phyloP scores from a whole-genome alignment of 2,329 filamentous ascomycete species.

The Arthrobotrys sinensis region DNA sequence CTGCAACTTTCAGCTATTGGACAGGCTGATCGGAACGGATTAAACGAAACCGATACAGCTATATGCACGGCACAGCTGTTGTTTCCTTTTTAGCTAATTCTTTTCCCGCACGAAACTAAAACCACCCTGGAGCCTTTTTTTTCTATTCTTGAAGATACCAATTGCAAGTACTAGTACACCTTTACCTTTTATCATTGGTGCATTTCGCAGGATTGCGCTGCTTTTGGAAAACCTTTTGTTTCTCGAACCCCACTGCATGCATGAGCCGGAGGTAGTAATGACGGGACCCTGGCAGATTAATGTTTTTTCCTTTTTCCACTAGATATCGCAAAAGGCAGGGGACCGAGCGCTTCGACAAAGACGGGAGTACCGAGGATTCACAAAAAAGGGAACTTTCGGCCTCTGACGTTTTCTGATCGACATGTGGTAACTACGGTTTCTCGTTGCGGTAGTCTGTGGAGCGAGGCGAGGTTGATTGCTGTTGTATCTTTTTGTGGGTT shows the following conservation, averaged over 20 bases:
- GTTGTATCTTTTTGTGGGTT: slow-evolving; percentile 43
- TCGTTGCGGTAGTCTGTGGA: slow-evolving; percentile 17
- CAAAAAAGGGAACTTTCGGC: slow-evolving; percentile 16
- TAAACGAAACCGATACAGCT: slow-evolving; percentile 54
- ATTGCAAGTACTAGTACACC: slow-evolving; percentile 23
- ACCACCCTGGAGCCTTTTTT: slow-evolving; percentile 3
- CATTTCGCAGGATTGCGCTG: slow-evolving; percentile 30
- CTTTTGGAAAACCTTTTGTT: slow-evolving; percentile 28
- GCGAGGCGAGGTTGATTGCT: slow-evolving; percentile 15
- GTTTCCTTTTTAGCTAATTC: slow-evolving; percentile 41
- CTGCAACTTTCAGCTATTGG: slow-evolving; percentile 30
- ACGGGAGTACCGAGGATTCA: slow-evolving; percentile 25
- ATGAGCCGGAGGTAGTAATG: slow-evolving; percentile 14
- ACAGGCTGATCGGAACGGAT: slow-evolving; percentile 60
- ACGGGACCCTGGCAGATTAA: not conserved
- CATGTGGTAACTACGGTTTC: slow-evolving; percentile 13
- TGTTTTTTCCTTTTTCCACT: slow-evolving; percentile 8
- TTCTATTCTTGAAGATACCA: slow-evolving; percentile 39
- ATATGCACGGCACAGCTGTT: slow-evolving; percentile 39
- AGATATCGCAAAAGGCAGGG: slow-evolving; percentile 15
- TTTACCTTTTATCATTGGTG: slow-evolving; percentile 37
- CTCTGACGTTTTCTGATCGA: slow-evolving; percentile 15
- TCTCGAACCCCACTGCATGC: slow-evolving; percentile 28
- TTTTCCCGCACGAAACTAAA: slow-evolving; percentile 33
- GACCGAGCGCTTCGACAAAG: slow-evolving; percentile 19